These are phyloP conservation scores for Penicillium olsonii DNA, from an alignment of 2,329 filamentous ascomycete genomes.

Conservation along the genomic window DNA sequence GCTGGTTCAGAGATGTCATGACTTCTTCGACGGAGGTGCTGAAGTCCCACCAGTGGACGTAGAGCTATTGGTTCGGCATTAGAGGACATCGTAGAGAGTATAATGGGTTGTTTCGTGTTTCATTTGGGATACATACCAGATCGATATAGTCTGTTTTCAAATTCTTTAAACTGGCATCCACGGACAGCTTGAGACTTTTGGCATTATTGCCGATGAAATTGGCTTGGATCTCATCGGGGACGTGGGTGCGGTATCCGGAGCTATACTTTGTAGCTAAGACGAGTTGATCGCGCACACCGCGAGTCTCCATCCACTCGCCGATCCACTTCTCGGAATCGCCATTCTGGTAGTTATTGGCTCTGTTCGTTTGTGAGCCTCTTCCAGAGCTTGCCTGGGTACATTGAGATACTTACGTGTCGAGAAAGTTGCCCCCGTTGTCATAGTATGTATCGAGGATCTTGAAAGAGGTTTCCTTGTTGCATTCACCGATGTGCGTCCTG, in stretches of 20 bases:
- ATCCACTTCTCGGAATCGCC: slow-evolving; percentile 54
- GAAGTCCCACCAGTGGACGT: slow-evolving; percentile 69
- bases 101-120: too few relatives aligned
- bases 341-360: slow-evolving; percentile 52
- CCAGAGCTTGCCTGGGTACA: neutral
- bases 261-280: slow-evolving; percentile 60
- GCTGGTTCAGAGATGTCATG: slow-evolving; percentile 66
- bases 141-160: slow-evolving; percentile 41
- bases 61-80: slow-evolving; percentile 44
- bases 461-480: slow-evolving; percentile 51
- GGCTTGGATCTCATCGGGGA: slow-evolving; percentile 38
- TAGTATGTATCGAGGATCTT: slow-evolving; percentile 55
- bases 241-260: slow-evolving; percentile 32
- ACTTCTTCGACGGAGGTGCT: slow-evolving; percentile 64
- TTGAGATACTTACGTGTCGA: slow-evolving; percentile 45
- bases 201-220: slow-evolving; percentile 36
- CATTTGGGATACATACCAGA: slow-evolving; percentile 19
- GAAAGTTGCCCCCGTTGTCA: slow-evolving; percentile 55
- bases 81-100: too few relatives aligned
- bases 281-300: slow-evolving; percentile 53
- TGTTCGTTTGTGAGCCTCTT: slow-evolving; percentile 4
- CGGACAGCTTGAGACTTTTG: slow-evolving; percentile 34
- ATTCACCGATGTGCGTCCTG: too few relatives aligned
- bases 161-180: slow-evolving; percentile 36
- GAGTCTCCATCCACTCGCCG: slow-evolving; percentile 54